Conservation (phyloP, 2,329 filamentous ascomycete species). For the Juglanconis oblonga region DNA sequence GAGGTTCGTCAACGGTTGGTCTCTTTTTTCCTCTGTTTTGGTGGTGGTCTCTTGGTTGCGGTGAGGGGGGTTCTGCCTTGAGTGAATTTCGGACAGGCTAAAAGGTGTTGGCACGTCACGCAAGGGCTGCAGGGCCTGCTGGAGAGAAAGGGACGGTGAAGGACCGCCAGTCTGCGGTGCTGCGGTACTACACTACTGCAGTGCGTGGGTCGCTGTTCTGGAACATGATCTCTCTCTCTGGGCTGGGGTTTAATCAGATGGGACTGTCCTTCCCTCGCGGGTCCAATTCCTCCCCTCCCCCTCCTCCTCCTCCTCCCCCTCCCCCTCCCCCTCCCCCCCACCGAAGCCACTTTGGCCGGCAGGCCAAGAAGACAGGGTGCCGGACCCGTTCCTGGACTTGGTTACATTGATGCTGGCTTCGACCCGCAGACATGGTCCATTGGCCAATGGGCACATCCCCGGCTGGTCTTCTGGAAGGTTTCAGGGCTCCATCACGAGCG, state of each 20-base stretch:
- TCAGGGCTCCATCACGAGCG: slow-evolving; percentile 13
- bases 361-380: neutral
- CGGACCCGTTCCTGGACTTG: slow-evolving; percentile 6
- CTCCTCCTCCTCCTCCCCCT: neutral
- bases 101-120: neutral
- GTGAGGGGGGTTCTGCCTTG: no score
- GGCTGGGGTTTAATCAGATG: no score
- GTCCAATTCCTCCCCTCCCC: neutral
- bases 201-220: neutral
- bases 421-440: slow-evolving; percentile 3
- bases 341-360: no score
- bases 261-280: neutral
- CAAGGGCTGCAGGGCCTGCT: neutral
- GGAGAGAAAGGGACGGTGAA: no score
- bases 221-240: neutral
- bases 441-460: slow-evolving; percentile 20
- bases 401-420: slow-evolving; percentile 1
- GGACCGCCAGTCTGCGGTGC: slow-evolving; percentile 6
- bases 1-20: neutral
- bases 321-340: no score
- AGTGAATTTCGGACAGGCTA: no score
- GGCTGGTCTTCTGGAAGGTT: slow-evolving; percentile 21
- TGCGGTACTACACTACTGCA: no score
- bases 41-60: no score
- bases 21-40: no score